phyloP scores from a whole-genome alignment of 2,329 filamentous ascomycete genomes.

The Scedosporium apiospermum region DNA sequence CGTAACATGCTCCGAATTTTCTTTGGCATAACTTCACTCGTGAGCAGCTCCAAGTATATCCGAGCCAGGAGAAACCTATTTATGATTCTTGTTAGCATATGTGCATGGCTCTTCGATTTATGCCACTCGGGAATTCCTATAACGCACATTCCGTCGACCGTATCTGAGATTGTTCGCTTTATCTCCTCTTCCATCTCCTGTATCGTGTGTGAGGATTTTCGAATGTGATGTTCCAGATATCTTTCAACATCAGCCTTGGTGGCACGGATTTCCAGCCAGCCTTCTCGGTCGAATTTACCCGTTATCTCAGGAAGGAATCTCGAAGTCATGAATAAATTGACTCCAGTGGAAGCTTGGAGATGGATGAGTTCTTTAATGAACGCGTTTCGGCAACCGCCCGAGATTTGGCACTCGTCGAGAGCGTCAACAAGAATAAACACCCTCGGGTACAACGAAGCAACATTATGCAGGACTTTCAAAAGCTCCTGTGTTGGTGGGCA shows the following conservation, averaged over 20 bases:
- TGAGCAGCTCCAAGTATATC: constrained; percentile 12
- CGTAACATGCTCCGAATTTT: constrained; percentile 14
- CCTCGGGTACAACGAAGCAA: rapidly evolving
- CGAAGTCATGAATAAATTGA: background rate
- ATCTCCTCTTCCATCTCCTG: constrained; percentile 9
- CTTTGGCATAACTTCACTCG: constrained; percentile 16
- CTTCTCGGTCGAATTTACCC: background rate
- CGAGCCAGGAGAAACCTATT: background rate
- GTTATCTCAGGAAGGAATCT: constrained; percentile 7
- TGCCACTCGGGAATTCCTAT: background rate
- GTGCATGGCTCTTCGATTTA: background rate
- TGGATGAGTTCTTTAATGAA: constrained; percentile 1
- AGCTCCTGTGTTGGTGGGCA: constrained; percentile 4
- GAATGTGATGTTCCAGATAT: constrained; percentile 8
- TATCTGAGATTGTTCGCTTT: constrained; percentile 2
- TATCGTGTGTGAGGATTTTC: background rate
- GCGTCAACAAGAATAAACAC: constrained; percentile 1
- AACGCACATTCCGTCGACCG: constrained; percentile 7
- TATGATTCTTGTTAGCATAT: background rate
- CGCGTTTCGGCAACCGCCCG: background rate
- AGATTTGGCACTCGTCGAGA: constrained; percentile 12
- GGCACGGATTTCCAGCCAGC: constrained; percentile 8
- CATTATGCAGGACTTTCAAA: background rate
- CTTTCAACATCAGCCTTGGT: constrained; percentile 6
- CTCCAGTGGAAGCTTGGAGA: background rate